These are phyloP conservation scores for Tothia fuscella DNA, from an alignment of 2,329 filamentous ascomycete species.

Conservation along the genomic window DNA sequence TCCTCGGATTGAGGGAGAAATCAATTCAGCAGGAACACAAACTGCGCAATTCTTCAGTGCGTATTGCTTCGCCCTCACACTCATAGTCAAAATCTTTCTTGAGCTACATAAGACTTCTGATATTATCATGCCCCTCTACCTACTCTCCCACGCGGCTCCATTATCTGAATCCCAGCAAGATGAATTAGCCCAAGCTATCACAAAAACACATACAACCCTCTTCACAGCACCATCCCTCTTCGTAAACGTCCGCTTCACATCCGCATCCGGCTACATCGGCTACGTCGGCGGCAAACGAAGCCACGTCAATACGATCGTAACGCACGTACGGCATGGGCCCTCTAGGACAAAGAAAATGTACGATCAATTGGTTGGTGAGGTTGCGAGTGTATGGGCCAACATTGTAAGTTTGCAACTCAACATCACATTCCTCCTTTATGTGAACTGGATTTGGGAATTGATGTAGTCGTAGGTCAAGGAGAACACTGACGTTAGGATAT, in stretches of 20 bases:
- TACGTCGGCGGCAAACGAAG: constrained; percentile 27
- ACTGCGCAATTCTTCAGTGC: too few species aligned
- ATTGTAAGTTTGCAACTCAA: neutral
- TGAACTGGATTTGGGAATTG: neutral
- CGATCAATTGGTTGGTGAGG: constrained; percentile 12
- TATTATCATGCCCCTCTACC: constrained; percentile 35
- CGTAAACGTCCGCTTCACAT: constrained; percentile 31
- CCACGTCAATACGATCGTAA: constrained; percentile 21
- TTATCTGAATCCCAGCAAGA: constrained; percentile 25
- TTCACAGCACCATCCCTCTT: constrained; percentile 33
- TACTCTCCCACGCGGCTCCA: constrained; percentile 27
- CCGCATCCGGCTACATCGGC: constrained; percentile 10
- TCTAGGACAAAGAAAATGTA: constrained; percentile 21
- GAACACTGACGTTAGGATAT: constrained; percentile 16
- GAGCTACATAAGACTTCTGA: too few species aligned
- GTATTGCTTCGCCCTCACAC: too few species aligned
- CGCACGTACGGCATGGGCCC: constrained; percentile 23
- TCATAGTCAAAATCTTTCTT: too few species aligned
- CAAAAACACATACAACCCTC: constrained; percentile 28
- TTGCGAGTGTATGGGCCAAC: constrained; percentile 4
- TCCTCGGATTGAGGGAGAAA: too few species aligned
- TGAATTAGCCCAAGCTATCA: constrained; percentile 28
- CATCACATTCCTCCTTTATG: neutral
- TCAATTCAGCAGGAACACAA: too few species aligned
- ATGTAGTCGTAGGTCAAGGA: constrained; percentile 10